Evolutionary conservation across 2,329 filamentous ascomycete species (phyloP).

Genomic region (Nemania abortiva): DNA sequence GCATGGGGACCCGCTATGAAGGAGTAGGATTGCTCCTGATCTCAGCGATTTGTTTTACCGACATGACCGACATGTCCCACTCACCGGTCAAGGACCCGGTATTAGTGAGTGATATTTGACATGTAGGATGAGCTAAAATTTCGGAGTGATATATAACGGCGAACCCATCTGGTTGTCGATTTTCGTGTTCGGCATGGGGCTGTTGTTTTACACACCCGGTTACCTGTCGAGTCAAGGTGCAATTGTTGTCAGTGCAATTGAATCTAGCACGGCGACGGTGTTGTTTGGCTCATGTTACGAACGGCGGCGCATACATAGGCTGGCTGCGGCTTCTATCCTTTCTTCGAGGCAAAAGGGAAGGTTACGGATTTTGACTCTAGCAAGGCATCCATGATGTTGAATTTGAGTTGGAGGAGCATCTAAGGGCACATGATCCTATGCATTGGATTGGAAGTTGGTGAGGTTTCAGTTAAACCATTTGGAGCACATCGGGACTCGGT

Average conservation of each 20-base stretch:
- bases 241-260: background rate
- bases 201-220: background rate
- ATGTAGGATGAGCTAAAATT: background rate
- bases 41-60: conserved; percentile 9
- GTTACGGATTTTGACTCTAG: background rate
- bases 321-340: background rate
- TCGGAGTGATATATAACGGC: conserved; percentile 1
- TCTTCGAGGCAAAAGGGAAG: background rate
- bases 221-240: background rate
- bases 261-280: background rate
- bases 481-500: background rate
- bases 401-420: background rate
- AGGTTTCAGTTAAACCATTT: background rate
- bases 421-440: background rate
- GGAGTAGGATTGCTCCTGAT: conserved; percentile 26
- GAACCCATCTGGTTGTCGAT: background rate
- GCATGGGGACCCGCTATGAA: background rate
- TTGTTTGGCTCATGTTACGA: background rate
- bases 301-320: background rate
- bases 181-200: background rate
- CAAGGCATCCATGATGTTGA: background rate
- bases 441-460: background rate
- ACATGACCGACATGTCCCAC: conserved; percentile 7
- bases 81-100: background rate
- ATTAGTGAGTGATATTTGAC: conserved; percentile 5